These are phyloP conservation scores for Rubia yunnanensis DNA, from an alignment of 257 asterid species.

Conservation along the genomic window DNA sequence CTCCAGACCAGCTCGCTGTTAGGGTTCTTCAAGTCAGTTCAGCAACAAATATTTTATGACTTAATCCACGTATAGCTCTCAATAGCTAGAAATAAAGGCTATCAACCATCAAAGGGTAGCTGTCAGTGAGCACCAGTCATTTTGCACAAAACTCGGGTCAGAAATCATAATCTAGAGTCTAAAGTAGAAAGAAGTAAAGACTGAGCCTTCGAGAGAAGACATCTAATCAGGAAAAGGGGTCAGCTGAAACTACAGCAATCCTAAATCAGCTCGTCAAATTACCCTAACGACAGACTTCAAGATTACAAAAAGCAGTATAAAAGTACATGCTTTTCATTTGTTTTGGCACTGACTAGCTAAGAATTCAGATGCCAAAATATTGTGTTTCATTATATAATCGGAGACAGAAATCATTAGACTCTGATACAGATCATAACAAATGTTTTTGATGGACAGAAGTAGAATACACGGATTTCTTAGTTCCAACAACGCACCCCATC, in stretches of 20 bases:
- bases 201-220: not conserved
- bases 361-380: not conserved
- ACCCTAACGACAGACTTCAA: not conserved
- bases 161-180: not conserved
- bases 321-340: not conserved
- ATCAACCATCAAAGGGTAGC: slow-evolving; percentile 8
- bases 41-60: slow-evolving; percentile 9
- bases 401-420: not conserved
- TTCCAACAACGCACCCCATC: not conserved
- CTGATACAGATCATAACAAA: not conserved
- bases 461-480: not conserved
- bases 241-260: not conserved
- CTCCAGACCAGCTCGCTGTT: slow-evolving; percentile 98
- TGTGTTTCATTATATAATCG: not conserved
- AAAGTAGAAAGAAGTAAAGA: not conserved
- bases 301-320: not conserved
- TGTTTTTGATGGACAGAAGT: not conserved
- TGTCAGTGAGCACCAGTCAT: not conserved
- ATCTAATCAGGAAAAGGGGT: not conserved
- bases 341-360: not conserved
- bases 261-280: not conserved
- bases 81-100: slow-evolving; percentile 5
- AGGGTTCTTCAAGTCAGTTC: slow-evolving; percentile 32
- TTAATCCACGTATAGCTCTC: not conserved
- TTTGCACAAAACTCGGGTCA: not conserved